A percentile compares a stretch with the other conserved stretches of the same genome.
Evolutionary conservation across 2,329 filamentous ascomycete species (phyloP).

Genomic region (Tolypocladium capitatum): DNA sequence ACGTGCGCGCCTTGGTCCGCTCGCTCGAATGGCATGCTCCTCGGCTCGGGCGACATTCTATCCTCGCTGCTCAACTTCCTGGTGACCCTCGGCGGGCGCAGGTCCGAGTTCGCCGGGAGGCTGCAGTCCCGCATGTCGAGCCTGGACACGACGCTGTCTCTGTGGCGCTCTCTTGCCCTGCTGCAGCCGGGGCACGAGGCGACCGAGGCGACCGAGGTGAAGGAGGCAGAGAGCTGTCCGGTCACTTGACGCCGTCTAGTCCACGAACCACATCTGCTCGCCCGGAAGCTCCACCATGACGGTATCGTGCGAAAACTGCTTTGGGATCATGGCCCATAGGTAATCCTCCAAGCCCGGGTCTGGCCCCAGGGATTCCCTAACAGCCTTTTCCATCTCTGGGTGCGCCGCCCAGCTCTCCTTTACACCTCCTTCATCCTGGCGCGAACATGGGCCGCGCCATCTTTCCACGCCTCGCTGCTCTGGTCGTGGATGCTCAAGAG

Average conservation of each 20-base stretch:
- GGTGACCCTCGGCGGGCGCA: no score
- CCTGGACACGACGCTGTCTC: no score
- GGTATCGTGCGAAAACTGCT: conserved; percentile 6
- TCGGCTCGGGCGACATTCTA: no score
- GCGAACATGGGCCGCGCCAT: background rate
- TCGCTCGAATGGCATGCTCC: no score
- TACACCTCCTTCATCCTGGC: conserved; percentile 5
- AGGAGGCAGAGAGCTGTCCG: no score
- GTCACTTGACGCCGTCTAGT: background rate
- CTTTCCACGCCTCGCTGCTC: conserved; percentile 3
- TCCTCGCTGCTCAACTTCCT: no score
- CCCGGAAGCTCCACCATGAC: conserved; percentile 1
- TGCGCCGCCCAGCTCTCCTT: conserved; percentile 3
- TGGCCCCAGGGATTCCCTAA: conserved; percentile 5
- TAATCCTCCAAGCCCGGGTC: conserved; percentile 5
- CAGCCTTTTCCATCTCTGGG: conserved; percentile 2
- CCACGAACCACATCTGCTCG: conserved; percentile 6
- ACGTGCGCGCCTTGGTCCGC: no score
- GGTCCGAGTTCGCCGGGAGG: no score
- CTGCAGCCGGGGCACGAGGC: no score
- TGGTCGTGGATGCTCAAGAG: background rate
- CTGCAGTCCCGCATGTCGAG: no score
- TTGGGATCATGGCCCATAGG: conserved; percentile 8
- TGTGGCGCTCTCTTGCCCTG: no score
- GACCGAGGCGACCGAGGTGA: no score